A percentile compares a stretch with the other conserved stretches of the same genome.
Conservation (phyloP, 768 basidiomycete genomes). For the Boletus bicolor region DNA sequence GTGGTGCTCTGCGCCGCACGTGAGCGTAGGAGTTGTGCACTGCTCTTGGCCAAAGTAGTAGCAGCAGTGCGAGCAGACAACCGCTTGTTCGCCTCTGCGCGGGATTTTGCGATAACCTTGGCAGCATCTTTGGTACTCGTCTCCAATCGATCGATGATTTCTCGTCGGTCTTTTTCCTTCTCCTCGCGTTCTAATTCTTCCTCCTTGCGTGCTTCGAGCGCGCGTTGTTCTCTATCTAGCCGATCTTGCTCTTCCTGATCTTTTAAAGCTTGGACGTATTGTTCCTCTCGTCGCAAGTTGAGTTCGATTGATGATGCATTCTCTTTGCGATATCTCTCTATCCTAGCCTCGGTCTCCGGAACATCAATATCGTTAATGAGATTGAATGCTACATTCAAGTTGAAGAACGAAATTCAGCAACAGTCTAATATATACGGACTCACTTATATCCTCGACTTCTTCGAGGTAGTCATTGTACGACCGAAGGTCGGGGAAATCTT, state of each 20-base stretch:
- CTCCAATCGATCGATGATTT: conserved; percentile 80
- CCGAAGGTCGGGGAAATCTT: conserved; percentile 79
- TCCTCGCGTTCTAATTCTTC: conserved; percentile 79
- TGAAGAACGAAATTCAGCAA: background rate
- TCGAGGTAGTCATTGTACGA: conserved; percentile 96
- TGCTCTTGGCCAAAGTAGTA: conserved; percentile 40
- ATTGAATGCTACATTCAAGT: conserved; percentile 70
- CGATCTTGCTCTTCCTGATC: conserved; percentile 83
- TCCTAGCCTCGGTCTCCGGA: conserved; percentile 76
- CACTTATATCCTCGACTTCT: conserved; percentile 89
- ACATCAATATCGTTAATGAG: conserved; percentile 88
- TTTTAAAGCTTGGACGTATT: conserved; percentile 64
- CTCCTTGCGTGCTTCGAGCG: conserved; percentile 58
- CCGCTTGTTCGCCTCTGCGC: conserved; percentile 61
- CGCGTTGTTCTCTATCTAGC: conserved; percentile 65
- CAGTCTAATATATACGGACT: conserved; percentile 19
- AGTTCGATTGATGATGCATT: conserved; percentile 82
- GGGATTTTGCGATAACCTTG: conserved; percentile 66
- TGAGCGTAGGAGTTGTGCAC: conserved; percentile 52
- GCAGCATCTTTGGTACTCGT: conserved; percentile 69
- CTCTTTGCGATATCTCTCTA: conserved; percentile 71
- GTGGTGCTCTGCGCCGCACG: conserved; percentile 62
- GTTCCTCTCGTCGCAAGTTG: conserved; percentile 80
- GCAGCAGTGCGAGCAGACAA: conserved; percentile 51
- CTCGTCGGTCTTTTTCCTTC: conserved; percentile 64